Evolutionary conservation across 1,284 basidiomycete genomes (phyloP).

Genomic region (Bjerkandera adusta): DNA sequence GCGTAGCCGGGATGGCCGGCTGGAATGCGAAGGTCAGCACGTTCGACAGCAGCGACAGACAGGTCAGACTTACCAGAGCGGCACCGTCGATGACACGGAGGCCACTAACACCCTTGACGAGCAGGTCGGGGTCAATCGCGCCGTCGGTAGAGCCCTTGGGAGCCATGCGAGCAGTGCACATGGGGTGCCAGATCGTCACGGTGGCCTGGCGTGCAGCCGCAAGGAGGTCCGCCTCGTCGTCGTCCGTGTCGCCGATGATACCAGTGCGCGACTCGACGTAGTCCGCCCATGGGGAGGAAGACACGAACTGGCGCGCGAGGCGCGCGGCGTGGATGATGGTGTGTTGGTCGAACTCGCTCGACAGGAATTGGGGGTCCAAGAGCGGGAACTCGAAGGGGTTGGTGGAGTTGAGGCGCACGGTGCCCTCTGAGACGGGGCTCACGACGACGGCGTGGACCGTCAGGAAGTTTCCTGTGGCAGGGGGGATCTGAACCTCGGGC

Average conservation of each 20-base stretch:
- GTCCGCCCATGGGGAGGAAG: slow-evolving; percentile 32
- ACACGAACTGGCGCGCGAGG: slow-evolving; percentile 28
- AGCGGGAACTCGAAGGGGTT: slow-evolving; percentile 39
- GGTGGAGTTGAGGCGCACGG: slow-evolving; percentile 31
- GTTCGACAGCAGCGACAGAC: background rate
- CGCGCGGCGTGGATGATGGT: slow-evolving; percentile 33
- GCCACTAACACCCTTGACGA: slow-evolving; percentile 19
- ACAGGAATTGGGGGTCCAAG: slow-evolving; percentile 36
- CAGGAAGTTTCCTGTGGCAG: slow-evolving; percentile 22
- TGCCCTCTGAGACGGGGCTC: slow-evolving; percentile 24
- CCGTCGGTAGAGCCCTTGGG: slow-evolving; percentile 12
- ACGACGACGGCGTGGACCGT: slow-evolving; percentile 21
- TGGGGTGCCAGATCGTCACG: slow-evolving; percentile 22
- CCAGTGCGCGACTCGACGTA: slow-evolving; percentile 25
- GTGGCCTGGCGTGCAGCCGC: slow-evolving; percentile 27
- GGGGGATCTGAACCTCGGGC: too few relatives aligned
- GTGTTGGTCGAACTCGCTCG: slow-evolving; percentile 34
- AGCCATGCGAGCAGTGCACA: slow-evolving; percentile 21
- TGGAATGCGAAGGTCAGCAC: background rate
- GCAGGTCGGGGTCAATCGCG: slow-evolving; percentile 21
- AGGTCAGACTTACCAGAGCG: slow-evolving; percentile 12
- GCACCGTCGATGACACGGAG: slow-evolving; percentile 29
- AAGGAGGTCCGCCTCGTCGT: slow-evolving; percentile 31
- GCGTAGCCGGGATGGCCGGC: slow-evolving; percentile 9
- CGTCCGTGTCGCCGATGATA: slow-evolving; percentile 13